Conservation (phyloP, 495 filamentous ascomycete species). For the Jackrogersella multiformis region DNA sequence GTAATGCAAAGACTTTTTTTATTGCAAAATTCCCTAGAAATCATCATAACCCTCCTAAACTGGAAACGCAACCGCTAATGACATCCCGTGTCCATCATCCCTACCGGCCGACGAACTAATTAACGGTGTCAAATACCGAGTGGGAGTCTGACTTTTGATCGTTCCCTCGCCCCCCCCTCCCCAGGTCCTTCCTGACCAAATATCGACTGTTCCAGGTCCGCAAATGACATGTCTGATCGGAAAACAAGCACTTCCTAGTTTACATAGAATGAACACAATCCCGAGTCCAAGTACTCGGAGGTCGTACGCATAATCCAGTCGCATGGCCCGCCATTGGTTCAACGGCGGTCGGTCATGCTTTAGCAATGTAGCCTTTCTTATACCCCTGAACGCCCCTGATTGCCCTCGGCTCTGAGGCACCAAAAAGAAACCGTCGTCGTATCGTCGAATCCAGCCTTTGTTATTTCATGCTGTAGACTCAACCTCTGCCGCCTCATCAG, state of each 20-base stretch:
- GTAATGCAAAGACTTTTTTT: conserved; percentile 38
- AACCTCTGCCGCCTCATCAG: conserved; percentile 24
- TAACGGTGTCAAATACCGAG: conserved; percentile 33
- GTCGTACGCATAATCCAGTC: conserved; percentile 22
- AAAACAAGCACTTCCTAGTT: conserved; percentile 41
- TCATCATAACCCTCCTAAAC: conserved; percentile 36
- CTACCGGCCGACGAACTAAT: conserved; percentile 34
- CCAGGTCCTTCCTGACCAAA: conserved; percentile 18
- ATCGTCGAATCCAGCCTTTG: conserved; percentile 10
- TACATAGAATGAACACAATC: conserved; percentile 43
- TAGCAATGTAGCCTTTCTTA: conserved; percentile 31
- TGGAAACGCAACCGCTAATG: conserved; percentile 21
- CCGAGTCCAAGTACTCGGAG: conserved; percentile 33
- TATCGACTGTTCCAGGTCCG: conserved; percentile 30
- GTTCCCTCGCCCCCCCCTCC: conserved; percentile 1
- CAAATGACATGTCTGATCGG: conserved; percentile 17
- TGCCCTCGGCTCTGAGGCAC: conserved; percentile 19
- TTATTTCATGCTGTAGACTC: conserved; percentile 35
- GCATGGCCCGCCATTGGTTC: conserved; percentile 7
- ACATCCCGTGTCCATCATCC: conserved; percentile 23
- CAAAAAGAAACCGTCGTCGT: conserved; percentile 15
- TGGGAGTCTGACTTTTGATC: conserved; percentile 27
- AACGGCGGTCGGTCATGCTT: conserved; percentile 7
- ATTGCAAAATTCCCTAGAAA: conserved; percentile 41
- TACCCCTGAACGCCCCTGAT: conserved; percentile 37